Percentiles rank a stretch among this genome's conserved stretches.
These are phyloP conservation scores for Russula dissimulans DNA, from an alignment of 768 basidiomycete genomes.

Conservation along the genomic window DNA sequence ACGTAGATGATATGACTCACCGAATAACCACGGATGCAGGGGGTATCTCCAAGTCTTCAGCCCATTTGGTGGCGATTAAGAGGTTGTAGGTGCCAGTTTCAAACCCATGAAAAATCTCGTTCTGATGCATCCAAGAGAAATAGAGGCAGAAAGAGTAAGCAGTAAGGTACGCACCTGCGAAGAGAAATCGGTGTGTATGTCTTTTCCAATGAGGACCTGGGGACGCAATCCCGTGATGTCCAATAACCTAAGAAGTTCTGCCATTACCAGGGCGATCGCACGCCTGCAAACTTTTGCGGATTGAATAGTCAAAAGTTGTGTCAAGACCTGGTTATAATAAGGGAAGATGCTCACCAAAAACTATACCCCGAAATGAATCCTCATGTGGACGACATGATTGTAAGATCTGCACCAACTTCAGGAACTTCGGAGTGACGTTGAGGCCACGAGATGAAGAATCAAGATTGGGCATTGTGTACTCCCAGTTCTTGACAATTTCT, in stretches of 20 bases:
- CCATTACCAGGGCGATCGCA: slow-evolving; percentile 46
- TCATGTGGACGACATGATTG: slow-evolving; percentile 44
- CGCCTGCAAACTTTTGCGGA: slow-evolving; percentile 41
- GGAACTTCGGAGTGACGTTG: slow-evolving; percentile 64
- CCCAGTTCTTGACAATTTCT: slow-evolving; percentile 48
- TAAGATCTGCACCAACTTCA: slow-evolving; percentile 49
- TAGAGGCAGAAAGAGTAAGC: background rate
- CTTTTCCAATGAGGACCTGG: slow-evolving; percentile 35
- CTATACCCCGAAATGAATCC: slow-evolving; percentile 53
- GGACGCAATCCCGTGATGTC: slow-evolving; percentile 50
- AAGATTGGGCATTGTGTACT: slow-evolving; percentile 54
- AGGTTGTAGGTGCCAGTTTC: slow-evolving; percentile 51
- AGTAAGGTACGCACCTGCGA: slow-evolving; percentile 26
- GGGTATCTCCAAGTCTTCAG: slow-evolving; percentile 53
- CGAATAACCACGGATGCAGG: slow-evolving; percentile 51
- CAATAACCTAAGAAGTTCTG: slow-evolving; percentile 47
- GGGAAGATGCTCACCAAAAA: slow-evolving; percentile 41
- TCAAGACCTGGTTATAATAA: background rate
- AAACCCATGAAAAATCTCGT: slow-evolving; percentile 43
- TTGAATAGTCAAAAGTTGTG: background rate
- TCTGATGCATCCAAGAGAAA: slow-evolving; percentile 26
- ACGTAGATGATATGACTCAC: slow-evolving; percentile 29
- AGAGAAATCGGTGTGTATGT: slow-evolving; percentile 26
- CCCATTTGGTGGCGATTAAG: slow-evolving; percentile 47
- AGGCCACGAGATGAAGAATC: slow-evolving; percentile 46